Conservation (phyloP, 1,139 yeast species). For the Protomyces inouyei region DNA sequence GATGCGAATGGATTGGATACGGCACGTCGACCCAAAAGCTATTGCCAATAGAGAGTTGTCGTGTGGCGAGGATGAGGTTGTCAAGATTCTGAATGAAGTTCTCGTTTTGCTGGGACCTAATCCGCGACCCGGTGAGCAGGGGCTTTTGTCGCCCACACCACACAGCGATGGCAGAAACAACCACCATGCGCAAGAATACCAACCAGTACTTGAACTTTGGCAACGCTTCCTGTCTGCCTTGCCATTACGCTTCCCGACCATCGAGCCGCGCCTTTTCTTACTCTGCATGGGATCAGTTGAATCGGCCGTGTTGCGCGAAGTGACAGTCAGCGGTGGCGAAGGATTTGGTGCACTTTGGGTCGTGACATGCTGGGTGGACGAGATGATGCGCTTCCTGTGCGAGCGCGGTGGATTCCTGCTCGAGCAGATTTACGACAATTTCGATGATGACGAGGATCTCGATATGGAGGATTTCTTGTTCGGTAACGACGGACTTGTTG, state of each 20-base stretch:
- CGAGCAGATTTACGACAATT: slow-evolving; percentile 27
- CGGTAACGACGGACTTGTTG: not conserved
- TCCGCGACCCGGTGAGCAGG: slow-evolving; percentile 1
- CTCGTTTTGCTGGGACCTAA: slow-evolving; percentile 18
- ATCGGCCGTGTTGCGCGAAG: slow-evolving; percentile 62
- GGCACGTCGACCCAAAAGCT: slow-evolving; percentile 49
- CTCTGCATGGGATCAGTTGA: slow-evolving; percentile 53
- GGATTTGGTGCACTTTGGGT: slow-evolving; percentile 78
- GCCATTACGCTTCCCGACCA: slow-evolving; percentile 48
- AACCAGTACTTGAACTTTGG: slow-evolving; percentile 40
- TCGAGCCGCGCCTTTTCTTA: slow-evolving; percentile 55
- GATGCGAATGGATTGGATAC: slow-evolving; percentile 60
- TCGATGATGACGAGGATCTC: slow-evolving; percentile 23
- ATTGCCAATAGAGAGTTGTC: slow-evolving; percentile 55
- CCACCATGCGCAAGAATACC: slow-evolving; percentile 3
- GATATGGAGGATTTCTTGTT: slow-evolving; percentile 9
- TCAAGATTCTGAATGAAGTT: slow-evolving; percentile 22
- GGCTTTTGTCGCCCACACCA: not conserved
- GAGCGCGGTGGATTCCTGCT: slow-evolving; percentile 61
- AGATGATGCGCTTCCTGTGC: slow-evolving; percentile 63
- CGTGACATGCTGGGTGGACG: slow-evolving; percentile 71
- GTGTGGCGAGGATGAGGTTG: slow-evolving; percentile 41
- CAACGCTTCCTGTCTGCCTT: slow-evolving; percentile 45
- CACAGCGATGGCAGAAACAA: not conserved
- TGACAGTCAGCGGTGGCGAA: slow-evolving; percentile 55